Percentiles rank a stretch among this genome's conserved stretches.
Conservation (phyloP, 768 basidiomycete species). For the Mycena belliarum region DNA sequence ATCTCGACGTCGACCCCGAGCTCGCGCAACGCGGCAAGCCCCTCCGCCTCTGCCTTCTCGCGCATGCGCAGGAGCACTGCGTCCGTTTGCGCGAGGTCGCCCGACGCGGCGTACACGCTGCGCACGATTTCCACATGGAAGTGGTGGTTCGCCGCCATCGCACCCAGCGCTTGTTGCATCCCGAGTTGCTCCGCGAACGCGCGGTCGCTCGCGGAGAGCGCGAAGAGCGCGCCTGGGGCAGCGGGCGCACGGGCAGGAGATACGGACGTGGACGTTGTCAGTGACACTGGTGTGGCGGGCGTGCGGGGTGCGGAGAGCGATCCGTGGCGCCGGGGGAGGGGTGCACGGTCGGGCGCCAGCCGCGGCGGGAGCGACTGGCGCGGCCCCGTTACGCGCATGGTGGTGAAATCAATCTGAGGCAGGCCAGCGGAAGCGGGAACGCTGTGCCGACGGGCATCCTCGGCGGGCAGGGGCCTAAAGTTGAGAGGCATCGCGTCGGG, state of each 20-base stretch:
- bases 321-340: too few species aligned
- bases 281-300: background rate
- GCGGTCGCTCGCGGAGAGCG: too few species aligned
- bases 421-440: too few species aligned
- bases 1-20: conserved; percentile 34
- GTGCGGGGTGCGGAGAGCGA: background rate
- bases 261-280: too few species aligned
- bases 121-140: conserved; percentile 43
- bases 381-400: too few species aligned
- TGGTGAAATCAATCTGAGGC: too few species aligned
- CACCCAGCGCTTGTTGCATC: conserved; percentile 29
- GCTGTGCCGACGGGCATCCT: too few species aligned
- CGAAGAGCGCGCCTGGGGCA: too few species aligned
- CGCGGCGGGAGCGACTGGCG: too few species aligned
- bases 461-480: background rate
- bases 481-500: background rate
- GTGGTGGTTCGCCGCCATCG: conserved; percentile 48
- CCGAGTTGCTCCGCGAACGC: too few species aligned
- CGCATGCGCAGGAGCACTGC: conserved; percentile 25
- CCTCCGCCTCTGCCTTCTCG: conserved; percentile 9
- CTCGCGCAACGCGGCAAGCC: background rate
- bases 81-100: conserved; percentile 40
- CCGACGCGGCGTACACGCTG: conserved; percentile 34
- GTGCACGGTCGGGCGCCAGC: too few species aligned
- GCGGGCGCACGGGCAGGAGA: too few species aligned